Evolutionary conservation across 1,284 basidiomycete species (phyloP).

Genomic region (Sanghuangporus weigelae): DNA sequence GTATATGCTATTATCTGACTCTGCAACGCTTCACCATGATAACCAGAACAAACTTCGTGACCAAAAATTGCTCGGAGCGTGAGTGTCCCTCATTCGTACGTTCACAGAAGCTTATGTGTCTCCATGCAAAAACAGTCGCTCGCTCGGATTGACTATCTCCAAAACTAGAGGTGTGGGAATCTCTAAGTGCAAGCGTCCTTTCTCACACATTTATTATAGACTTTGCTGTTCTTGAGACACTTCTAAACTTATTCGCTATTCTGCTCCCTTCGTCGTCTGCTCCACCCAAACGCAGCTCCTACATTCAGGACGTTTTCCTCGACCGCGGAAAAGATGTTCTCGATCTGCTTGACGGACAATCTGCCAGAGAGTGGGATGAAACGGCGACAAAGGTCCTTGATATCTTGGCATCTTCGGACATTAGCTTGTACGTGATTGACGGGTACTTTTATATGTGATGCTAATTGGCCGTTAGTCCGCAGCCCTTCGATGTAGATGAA

Average conservation of each 20-base stretch:
- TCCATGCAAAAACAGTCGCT: conserved; percentile 22
- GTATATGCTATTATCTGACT: conserved; percentile 31
- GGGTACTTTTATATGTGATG: neutral
- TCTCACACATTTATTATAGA: conserved; percentile 31
- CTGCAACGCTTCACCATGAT: conserved; percentile 22
- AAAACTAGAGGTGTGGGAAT: conserved; percentile 27
- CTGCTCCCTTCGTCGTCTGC: conserved; percentile 42
- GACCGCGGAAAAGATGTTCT: conserved; percentile 31
- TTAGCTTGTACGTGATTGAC: conserved; percentile 40
- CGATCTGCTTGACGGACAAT: conserved; percentile 37
- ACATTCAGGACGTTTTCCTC: conserved; percentile 47
- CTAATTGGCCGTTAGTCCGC: conserved; percentile 39
- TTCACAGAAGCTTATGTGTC: neutral
- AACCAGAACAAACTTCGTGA: conserved; percentile 32
- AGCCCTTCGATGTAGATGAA: conserved; percentile 45
- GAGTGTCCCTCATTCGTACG: conserved; percentile 7
- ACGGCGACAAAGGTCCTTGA: conserved; percentile 44
- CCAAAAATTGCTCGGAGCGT: conserved; percentile 34
- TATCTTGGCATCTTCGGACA: conserved; percentile 39
- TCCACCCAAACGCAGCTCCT: conserved; percentile 37
- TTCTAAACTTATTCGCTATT: conserved; percentile 51
- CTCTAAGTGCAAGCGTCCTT: neutral
- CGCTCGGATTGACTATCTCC: conserved; percentile 31
- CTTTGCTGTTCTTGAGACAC: conserved; percentile 49
- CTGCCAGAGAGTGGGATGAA: conserved; percentile 47